A percentile compares a stretch with the other conserved stretches of the same genome.
Evolutionary conservation across 805 yeast genomes (phyloP).

Genomic region (Wickerhamomyces tratensis): DNA sequence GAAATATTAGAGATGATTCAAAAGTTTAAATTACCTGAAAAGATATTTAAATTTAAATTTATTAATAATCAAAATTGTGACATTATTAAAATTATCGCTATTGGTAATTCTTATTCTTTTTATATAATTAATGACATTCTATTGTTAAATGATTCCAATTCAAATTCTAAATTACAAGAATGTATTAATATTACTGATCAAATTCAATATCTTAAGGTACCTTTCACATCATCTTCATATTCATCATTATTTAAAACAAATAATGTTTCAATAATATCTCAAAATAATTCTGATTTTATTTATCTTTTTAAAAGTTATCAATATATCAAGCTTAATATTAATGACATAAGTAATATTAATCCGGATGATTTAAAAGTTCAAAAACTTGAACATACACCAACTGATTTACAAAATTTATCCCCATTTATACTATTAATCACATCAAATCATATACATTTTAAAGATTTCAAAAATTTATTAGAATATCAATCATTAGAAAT

Average conservation of each 20-base stretch:
- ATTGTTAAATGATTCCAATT: too few species aligned
- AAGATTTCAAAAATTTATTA: conserved; percentile 26
- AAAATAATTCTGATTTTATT: not conserved
- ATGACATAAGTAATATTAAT: not conserved
- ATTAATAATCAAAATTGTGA: conserved; percentile 3
- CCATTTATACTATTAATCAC: conserved; percentile 4
- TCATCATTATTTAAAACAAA: not conserved
- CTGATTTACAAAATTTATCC: not conserved
- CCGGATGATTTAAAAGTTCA: too few species aligned
- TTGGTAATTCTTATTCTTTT: conserved; percentile 14
- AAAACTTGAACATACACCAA: conserved; percentile 2
- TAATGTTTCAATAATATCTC: not conserved
- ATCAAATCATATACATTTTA: conserved; percentile 23
- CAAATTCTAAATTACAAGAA: too few species aligned
- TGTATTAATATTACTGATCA: too few species aligned
- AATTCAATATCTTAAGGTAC: not conserved
- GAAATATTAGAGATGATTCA: conserved; percentile 16
- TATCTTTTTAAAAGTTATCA: not conserved
- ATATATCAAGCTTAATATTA: too few species aligned
- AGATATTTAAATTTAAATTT: conserved; percentile 13
- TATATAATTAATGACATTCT: not conserved
- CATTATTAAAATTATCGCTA: conserved; percentile 9
- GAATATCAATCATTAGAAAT: conserved; percentile 24
- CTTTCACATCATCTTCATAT: not conserved
- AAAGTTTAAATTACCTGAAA: conserved; percentile 19